Percentiles rank a stretch among this genome's conserved stretches.
Conservation (phyloP, 148 eudicot genomes). For the Dianthus caryophyllus region DNA sequence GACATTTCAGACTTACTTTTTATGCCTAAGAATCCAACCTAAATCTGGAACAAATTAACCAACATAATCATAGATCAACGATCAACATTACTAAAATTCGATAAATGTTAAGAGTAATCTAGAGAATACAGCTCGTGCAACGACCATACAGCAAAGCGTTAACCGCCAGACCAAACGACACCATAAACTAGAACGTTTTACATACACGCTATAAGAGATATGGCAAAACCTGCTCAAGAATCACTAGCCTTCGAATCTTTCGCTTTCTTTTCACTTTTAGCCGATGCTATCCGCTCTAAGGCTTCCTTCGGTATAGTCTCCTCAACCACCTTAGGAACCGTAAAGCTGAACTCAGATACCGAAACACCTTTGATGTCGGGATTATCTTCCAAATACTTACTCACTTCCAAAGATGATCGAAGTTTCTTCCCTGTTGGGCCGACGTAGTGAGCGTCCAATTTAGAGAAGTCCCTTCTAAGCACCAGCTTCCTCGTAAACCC, state of each 20-base stretch:
- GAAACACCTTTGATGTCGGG: constrained; percentile 40
- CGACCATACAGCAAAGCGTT: neutral
- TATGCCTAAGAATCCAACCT: too few relatives aligned
- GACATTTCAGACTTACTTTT: too few relatives aligned
- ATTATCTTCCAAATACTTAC: constrained; percentile 41
- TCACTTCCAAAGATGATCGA: constrained; percentile 36
- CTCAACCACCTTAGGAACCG: constrained; percentile 49
- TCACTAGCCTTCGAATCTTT: constrained; percentile 27
- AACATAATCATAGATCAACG: neutral
- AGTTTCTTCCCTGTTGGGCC: constrained; percentile 51
- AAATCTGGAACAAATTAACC: neutral
- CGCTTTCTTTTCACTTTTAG: constrained; percentile 25
- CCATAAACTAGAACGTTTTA: too few relatives aligned
- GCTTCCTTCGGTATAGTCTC: constrained; percentile 50
- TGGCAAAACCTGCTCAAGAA: constrained; percentile 7
- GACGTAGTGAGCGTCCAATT: constrained; percentile 56
- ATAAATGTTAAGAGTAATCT: neutral
- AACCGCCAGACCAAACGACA: neutral
- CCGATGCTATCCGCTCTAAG: constrained; percentile 32
- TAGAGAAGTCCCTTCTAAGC: constrained; percentile 60
- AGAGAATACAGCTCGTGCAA: neutral
- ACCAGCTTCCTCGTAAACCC: constrained; percentile 59
- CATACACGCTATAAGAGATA: neutral
- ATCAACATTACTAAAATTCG: neutral
- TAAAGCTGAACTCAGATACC: constrained; percentile 50